Percentiles rank a stretch among this genome's conserved stretches.
These are phyloP conservation scores for Nymphaea colorata DNA, from an alignment of 164 flowering plant species.

Conservation along the genomic window DNA sequence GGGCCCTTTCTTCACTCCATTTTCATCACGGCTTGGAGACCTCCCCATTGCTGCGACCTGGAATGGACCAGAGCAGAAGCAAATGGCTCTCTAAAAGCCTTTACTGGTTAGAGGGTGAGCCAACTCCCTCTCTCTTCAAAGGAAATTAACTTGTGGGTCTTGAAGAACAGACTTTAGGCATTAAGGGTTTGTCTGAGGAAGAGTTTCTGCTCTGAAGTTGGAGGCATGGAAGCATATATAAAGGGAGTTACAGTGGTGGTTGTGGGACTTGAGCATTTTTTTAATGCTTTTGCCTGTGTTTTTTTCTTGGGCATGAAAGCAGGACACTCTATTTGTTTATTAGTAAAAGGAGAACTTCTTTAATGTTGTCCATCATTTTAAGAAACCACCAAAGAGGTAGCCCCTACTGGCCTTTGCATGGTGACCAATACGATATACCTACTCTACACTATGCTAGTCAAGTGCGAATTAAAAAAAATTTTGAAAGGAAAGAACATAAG, in stretches of 20 bases:
- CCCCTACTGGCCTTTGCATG: neutral
- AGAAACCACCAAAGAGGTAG: neutral
- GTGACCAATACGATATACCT: neutral
- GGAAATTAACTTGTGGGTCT: neutral
- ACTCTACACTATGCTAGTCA: neutral
- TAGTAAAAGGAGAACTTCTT: neutral
- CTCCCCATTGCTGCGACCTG: conserved; percentile 53
- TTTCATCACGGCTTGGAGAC: conserved; percentile 83
- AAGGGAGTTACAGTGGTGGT: neutral
- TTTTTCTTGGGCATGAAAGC: neutral
- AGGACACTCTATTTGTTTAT: neutral
- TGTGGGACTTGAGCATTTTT: too few species aligned
- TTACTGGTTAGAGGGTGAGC: neutral
- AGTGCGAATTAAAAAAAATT: neutral
- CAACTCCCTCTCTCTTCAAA: neutral
- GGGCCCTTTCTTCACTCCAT: conserved; percentile 88
- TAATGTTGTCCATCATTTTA: neutral
- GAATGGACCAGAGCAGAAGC: neutral
- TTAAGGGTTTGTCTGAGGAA: neutral
- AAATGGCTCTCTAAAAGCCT: too few species aligned
- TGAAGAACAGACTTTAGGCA: neutral
- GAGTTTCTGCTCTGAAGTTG: neutral
- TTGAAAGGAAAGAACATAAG: too few species aligned
- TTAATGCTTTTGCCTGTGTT: neutral
- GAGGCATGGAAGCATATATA: neutral